Percentiles rank a stretch among this genome's conserved stretches.
These are phyloP conservation scores for Pseudogymnoascus sp. DNA, from an alignment of 2,329 filamentous ascomycete genomes.

Conservation along the genomic window DNA sequence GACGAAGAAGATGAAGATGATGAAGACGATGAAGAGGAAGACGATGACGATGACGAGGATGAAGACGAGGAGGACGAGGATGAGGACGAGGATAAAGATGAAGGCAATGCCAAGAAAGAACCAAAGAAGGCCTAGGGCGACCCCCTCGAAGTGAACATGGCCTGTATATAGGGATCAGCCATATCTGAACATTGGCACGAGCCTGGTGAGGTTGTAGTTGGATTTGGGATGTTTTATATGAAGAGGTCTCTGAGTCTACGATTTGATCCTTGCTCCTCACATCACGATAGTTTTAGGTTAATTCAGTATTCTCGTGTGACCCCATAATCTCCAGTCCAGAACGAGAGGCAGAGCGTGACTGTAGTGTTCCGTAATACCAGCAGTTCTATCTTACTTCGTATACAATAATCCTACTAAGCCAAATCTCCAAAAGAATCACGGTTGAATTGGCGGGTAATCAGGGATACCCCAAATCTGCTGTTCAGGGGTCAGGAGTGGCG, in stretches of 20 bases:
- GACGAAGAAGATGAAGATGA: not conserved
- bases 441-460: not conserved
- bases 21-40: not conserved
- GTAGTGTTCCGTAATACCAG: not conserved
- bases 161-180: conserved; percentile 2
- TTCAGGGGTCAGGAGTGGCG: not conserved
- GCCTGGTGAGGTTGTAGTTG: not conserved
- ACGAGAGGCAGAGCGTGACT: not conserved
- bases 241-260: not conserved
- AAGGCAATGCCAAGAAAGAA: conserved; percentile 32
- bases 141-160: conserved; percentile 24
- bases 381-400: not conserved
- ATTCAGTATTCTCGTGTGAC: not conserved
- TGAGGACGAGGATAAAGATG: conserved; percentile 31
- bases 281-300: not conserved
- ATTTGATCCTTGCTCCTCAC: not conserved
- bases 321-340: not conserved
- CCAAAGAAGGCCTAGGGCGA: conserved; percentile 28
- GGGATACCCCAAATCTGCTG: not conserved
- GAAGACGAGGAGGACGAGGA: conserved; percentile 23
- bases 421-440: not conserved
- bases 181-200: not conserved
- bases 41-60: not conserved
- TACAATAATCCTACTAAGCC: not conserved
- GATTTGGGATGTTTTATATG: conserved; percentile 1